These are phyloP conservation scores for Ceratobasidium sp. DNA, from an alignment of 1,284 basidiomycete genomes.

Conservation along the genomic window DNA sequence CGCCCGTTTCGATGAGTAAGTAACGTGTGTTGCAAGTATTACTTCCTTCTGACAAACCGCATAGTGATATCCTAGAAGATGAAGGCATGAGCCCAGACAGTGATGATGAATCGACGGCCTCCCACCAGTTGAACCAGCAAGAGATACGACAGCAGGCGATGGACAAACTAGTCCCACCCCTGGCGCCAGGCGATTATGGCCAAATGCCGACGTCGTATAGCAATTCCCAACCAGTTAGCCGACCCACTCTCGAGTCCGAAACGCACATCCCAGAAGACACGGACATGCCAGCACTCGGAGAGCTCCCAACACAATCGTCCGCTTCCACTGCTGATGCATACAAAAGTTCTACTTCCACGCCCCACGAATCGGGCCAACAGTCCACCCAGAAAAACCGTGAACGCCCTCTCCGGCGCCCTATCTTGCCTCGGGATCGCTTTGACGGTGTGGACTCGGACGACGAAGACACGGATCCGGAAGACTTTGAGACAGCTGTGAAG, in stretches of 20 bases:
- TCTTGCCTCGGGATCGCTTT: conserved; percentile 80
- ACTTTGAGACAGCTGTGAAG: conserved; percentile 37
- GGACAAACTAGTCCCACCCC: conserved; percentile 75
- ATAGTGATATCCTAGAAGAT: conserved; percentile 47
- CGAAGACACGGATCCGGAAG: conserved; percentile 72
- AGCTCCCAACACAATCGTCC: conserved; percentile 45
- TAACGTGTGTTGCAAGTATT: conserved; percentile 44
- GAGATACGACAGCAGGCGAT: conserved; percentile 69
- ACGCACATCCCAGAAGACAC: conserved; percentile 42
- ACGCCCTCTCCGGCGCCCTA: conserved; percentile 72
- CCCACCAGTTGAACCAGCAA: conserved; percentile 52
- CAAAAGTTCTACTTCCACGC: conserved; percentile 23
- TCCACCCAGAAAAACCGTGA: conserved; percentile 38
- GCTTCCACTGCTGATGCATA: conserved; percentile 13
- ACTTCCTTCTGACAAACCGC: not conserved
- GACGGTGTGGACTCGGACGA: conserved; percentile 90
- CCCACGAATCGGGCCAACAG: conserved; percentile 24
- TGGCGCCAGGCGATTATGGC: conserved; percentile 80
- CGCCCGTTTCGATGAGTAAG: conserved; percentile 88
- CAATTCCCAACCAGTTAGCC: conserved; percentile 72
- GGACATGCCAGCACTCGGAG: conserved; percentile 27
- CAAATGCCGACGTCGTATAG: conserved; percentile 77
- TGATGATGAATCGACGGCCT: conserved; percentile 59
- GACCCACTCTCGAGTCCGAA: conserved; percentile 64
- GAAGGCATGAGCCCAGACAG: conserved; percentile 50